These are phyloP conservation scores for Lasiodiplodia citricola DNA, from an alignment of 2,329 filamentous ascomycete species.

Conservation along the genomic window DNA sequence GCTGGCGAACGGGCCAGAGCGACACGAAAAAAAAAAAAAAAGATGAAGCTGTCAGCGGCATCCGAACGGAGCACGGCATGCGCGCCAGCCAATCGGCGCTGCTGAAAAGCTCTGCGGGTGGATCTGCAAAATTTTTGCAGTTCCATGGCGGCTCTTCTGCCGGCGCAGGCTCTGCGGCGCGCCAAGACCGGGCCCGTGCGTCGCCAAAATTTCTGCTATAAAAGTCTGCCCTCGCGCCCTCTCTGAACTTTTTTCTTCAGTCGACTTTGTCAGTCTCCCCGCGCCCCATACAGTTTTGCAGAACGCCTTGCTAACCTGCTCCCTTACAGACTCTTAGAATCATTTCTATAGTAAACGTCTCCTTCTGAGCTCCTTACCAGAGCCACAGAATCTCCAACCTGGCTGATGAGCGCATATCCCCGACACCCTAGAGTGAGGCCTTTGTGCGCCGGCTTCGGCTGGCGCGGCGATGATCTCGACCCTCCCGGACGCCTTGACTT, in stretches of 20 bases:
- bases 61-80: background rate
- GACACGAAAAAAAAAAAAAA: background rate
- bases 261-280: slow-evolving; percentile 11
- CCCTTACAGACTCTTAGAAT: slow-evolving; percentile 64
- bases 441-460: slow-evolving; percentile 71
- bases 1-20: background rate
- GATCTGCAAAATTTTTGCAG: background rate
- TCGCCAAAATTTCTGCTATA: background rate
- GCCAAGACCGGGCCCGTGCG: background rate
- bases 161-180: background rate
- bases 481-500: slow-evolving; percentile 72
- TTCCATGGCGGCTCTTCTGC: background rate
- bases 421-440: slow-evolving; percentile 87
- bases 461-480: slow-evolving; percentile 95
- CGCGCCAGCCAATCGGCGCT: background rate
- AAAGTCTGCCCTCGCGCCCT: background rate
- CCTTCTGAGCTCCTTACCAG: slow-evolving; percentile 88
- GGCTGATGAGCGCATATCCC: slow-evolving; percentile 87
- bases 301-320: background rate
- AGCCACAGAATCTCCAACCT: slow-evolving; percentile 90
- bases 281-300: background rate
- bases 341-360: slow-evolving; percentile 98
- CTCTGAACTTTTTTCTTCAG: slow-evolving; percentile 8
- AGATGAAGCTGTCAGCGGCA: background rate
- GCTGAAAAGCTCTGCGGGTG: background rate